phyloP scores from a whole-genome alignment of 192 early-diverging fungal species.

The Backusella luteola region DNA sequence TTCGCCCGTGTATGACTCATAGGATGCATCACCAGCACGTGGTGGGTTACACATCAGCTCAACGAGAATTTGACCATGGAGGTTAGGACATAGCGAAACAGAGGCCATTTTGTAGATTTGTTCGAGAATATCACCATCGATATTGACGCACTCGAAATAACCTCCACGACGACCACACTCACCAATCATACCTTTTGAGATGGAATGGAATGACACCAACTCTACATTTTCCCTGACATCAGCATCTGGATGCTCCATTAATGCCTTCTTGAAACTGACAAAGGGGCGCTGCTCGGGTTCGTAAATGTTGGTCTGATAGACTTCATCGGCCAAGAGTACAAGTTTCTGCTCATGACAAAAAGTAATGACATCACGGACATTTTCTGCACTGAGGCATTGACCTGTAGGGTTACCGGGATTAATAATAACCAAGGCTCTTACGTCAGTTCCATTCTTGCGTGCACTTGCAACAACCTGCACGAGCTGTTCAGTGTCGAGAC shows the following conservation, averaged over 20 bases:
- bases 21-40: constrained; percentile 74
- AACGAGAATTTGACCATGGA: constrained; percentile 91
- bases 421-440: constrained; percentile 93
- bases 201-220: constrained; percentile 93
- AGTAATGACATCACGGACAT: constrained; percentile 85
- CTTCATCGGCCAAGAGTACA: constrained; percentile 93
- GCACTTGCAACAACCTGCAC: constrained; percentile 59
- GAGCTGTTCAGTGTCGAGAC: constrained; percentile 69
- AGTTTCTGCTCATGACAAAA: constrained; percentile 82
- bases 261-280: constrained; percentile 94
- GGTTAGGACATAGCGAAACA: constrained; percentile 91
- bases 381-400: constrained; percentile 75
- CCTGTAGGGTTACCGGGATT: constrained; percentile 99
- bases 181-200: constrained; percentile 98
- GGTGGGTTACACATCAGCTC: constrained; percentile 93
- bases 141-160: constrained; percentile 91
- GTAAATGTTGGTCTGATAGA: constrained; percentile 98
- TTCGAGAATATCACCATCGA: constrained; percentile 71
- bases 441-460: constrained; percentile 69
- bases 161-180: constrained; percentile 97
- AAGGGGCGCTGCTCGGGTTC: constrained; percentile 75
- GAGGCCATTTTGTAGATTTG: constrained; percentile 94
- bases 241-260: constrained; percentile 68
- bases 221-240: constrained; percentile 61
- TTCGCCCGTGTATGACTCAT: constrained; percentile 71